phyloP scores from a whole-genome alignment of 768 basidiomycete species.

The Hydnum rufescens region DNA sequence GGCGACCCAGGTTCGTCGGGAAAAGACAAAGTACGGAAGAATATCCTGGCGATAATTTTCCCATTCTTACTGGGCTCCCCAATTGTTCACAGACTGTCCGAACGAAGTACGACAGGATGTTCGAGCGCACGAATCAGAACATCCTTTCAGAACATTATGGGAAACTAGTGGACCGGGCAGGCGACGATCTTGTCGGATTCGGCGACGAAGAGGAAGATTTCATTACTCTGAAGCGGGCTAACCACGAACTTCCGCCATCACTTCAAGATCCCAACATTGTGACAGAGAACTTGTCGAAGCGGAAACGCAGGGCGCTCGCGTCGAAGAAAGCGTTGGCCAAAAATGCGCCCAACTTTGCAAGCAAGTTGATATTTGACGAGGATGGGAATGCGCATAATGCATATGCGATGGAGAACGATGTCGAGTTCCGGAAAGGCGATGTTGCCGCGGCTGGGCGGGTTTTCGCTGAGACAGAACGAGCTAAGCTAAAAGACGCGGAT shows the following conservation, averaged over 20 bases:
- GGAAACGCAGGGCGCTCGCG: constrained; percentile 62
- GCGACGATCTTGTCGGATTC: constrained; percentile 16
- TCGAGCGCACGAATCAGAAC: constrained; percentile 85
- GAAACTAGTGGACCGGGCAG: constrained; percentile 39
- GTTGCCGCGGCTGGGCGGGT: constrained; percentile 42
- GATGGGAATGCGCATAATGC: constrained; percentile 61
- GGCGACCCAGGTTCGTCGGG: background rate
- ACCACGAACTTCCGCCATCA: constrained; percentile 41
- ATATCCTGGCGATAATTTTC: too few relatives aligned
- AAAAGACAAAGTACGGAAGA: too few relatives aligned
- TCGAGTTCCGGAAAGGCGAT: constrained; percentile 35
- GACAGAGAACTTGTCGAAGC: constrained; percentile 52
- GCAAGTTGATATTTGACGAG: constrained; percentile 81
- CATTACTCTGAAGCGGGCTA: constrained; percentile 77
- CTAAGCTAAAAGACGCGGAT: constrained; percentile 50
- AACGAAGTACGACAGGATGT: constrained; percentile 97
- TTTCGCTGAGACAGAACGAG: constrained; percentile 57
- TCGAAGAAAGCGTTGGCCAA: constrained; percentile 44
- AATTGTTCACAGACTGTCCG: background rate
- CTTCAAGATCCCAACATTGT: constrained; percentile 13
- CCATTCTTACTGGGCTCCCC: too few relatives aligned
- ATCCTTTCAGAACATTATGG: constrained; percentile 79
- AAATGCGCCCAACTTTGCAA: constrained; percentile 23
- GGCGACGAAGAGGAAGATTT: constrained; percentile 38
- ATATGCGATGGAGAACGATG: constrained; percentile 63